phyloP scores from a whole-genome alignment of 768 basidiomycete genomes.

The Trametes meyenii region DNA sequence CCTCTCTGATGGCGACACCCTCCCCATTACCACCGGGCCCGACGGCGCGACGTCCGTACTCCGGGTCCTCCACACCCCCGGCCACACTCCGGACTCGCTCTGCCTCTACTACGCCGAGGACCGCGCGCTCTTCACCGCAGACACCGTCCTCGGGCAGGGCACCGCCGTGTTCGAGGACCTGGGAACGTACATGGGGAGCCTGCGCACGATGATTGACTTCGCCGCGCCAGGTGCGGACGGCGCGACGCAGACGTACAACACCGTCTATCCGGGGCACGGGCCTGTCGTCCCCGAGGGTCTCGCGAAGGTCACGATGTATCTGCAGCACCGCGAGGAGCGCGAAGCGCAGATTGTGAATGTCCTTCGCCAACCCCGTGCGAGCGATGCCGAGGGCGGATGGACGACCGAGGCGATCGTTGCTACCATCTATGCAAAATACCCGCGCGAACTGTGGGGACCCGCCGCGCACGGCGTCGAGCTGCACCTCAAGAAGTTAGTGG shows the following conservation, averaged over 20 bases:
- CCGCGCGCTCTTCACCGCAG: slow-evolving; percentile 82
- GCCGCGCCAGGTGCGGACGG: slow-evolving; percentile 34
- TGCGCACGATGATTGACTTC: slow-evolving; percentile 55
- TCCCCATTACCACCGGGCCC: slow-evolving; percentile 39
- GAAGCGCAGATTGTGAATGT: slow-evolving; percentile 75
- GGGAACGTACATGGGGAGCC: slow-evolving; percentile 62
- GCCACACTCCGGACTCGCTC: slow-evolving; percentile 89
- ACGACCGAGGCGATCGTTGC: slow-evolving; percentile 69
- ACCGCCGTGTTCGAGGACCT: slow-evolving; percentile 90
- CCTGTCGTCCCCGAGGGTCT: slow-evolving; percentile 69
- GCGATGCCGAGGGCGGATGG: slow-evolving; percentile 40
- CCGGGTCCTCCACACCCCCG: slow-evolving; percentile 81
- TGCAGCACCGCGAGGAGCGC: slow-evolving; percentile 77
- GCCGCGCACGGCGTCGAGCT: slow-evolving; percentile 70
- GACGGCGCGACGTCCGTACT: slow-evolving; percentile 40
- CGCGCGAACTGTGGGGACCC: slow-evolving; percentile 67
- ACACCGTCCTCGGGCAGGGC: slow-evolving; percentile 89
- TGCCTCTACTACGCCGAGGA: slow-evolving; percentile 71
- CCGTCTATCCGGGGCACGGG: slow-evolving; percentile 90
- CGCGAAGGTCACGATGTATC: slow-evolving; percentile 67
- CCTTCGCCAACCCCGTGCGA: slow-evolving; percentile 42
- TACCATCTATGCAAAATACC: slow-evolving; percentile 71
- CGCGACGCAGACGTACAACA: slow-evolving; percentile 38
- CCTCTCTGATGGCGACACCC: slow-evolving; percentile 55
- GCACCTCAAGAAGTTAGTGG: slow-evolving; percentile 74